phyloP scores from a whole-genome alignment of 306 rosid species.

The Quercus ilex region DNA sequence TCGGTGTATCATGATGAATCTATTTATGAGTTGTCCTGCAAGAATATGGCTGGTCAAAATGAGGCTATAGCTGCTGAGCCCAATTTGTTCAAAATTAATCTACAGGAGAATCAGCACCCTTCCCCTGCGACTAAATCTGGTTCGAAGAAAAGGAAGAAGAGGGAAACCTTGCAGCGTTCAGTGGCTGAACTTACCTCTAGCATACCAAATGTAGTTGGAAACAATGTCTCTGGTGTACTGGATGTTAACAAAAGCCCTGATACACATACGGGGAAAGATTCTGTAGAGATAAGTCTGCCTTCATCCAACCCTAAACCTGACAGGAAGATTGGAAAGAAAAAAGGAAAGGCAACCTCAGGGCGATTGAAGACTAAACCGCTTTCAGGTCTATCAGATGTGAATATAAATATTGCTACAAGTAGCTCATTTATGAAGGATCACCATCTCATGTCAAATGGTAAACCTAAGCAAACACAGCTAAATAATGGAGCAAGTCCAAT shows the following conservation, averaged over 20 bases:
- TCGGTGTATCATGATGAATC: conserved; percentile 58
- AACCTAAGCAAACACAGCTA: conserved; percentile 30
- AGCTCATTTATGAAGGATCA: conserved; percentile 23
- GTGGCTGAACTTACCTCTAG: conserved; percentile 35
- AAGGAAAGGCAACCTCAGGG: conserved; percentile 27
- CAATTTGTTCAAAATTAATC: conserved; percentile 16
- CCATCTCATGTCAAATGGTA: conserved; percentile 12
- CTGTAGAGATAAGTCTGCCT: neutral
- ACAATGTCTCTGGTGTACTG: conserved; percentile 1
- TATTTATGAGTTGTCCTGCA: conserved; percentile 17
- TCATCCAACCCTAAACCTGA: neutral
- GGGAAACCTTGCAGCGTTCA: conserved; percentile 9
- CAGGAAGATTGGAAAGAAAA: conserved; percentile 26
- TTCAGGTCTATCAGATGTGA: conserved; percentile 56
- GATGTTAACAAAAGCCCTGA: conserved; percentile 21
- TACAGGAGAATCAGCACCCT: conserved; percentile 16
- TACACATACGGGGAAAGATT: conserved; percentile 9
- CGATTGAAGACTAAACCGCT: conserved; percentile 52
- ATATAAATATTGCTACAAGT: conserved; percentile 20
- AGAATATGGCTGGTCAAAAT: conserved; percentile 13
- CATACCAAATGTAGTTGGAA: conserved; percentile 15
- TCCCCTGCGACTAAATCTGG: conserved; percentile 14
- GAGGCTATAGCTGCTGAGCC: conserved; percentile 28
- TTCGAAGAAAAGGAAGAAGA: conserved; percentile 31
- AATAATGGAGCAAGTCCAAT: conserved; percentile 13